Base-by-base conservation (phyloP, 805 yeast species). In the Kodamaea restingae region DNA sequence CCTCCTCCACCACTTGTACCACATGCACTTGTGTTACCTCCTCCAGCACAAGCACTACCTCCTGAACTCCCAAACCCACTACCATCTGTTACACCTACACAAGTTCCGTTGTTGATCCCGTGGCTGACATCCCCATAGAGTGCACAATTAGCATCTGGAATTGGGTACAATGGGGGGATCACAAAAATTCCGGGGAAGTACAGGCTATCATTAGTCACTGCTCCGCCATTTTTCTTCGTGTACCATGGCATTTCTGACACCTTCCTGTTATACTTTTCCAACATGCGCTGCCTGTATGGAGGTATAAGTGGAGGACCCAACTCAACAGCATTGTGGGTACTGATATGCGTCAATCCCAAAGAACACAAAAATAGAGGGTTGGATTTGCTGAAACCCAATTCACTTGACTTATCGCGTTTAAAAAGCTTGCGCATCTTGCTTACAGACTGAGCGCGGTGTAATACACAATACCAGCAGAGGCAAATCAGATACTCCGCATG, bases 401-500 rank as follows among this genome's bases (percentile, higher is more conserved):
- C 27, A 4, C 10, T 25, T 10, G 6, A 7, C n/a, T n/a, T 9
- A 17, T 28, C 21, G 29, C 15, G 15, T 25, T 33, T 33, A 28
- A 38, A 26, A 8, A 38, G 18, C 24, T 12, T 25, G 21, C 20
- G 8, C 4, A 32, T 18, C 21, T 18, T 36, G 3, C 35, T 17
- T 5, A 25, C 7, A 2, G 35, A 8, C 9, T 32, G 28, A 4
- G 22, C 8, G 3, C 38, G 18, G 30, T 12, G 15, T 18, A 12
- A 15, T 7, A 34, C 41, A 38, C 47, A 43, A 20, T 40, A 41
- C 40, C 38, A 35, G 31, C 51, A 48, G 14, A 39, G 35, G 25
- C 51, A 48, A 10, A 37, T n/a, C 22, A 35, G 36, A 28, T 45
- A 48, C 14, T 44, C 48, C 11, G 35, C 41, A 9, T 32, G 18